Evolutionary conservation across 2,329 filamentous ascomycete species (phyloP).

Genomic region (Cladosporium sp.): DNA sequence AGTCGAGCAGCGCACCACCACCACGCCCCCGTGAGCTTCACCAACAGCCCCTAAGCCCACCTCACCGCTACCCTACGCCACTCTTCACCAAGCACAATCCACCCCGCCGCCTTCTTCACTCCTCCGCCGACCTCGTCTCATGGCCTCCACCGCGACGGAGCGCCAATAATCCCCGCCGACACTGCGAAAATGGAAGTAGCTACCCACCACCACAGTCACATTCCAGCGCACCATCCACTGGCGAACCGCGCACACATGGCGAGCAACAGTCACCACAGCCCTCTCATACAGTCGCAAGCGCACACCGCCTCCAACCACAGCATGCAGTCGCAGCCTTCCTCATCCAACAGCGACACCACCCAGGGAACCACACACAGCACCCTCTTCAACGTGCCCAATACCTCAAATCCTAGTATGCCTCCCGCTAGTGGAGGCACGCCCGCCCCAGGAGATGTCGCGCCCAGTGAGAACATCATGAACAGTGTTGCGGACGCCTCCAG

Average conservation of each 20-base stretch:
- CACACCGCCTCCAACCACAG: constrained; percentile 45
- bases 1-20: constrained; percentile 2
- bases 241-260: constrained; percentile 17
- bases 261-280: constrained; percentile 20
- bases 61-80: not conserved
- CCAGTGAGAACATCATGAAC: constrained; percentile 94
- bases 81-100: not conserved
- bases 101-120: not conserved
- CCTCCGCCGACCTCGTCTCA: constrained; percentile 4
- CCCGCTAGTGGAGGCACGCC: constrained; percentile 29
- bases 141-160: constrained; percentile 3
- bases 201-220: constrained; percentile 7
- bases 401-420: constrained; percentile 21
- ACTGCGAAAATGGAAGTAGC: constrained; percentile 13
- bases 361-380: constrained; percentile 43
- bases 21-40: not conserved
- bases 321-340: constrained; percentile 43
- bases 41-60: not conserved
- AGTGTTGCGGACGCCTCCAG: constrained; percentile 86
- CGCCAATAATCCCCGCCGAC: not conserved
- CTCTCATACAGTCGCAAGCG: constrained; percentile 41
- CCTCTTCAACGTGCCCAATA: constrained; percentile 36
- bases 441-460: constrained; percentile 59
- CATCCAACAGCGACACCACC: constrained; percentile 46
- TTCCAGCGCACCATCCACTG: constrained; percentile 11